Evolutionary conservation across 495 filamentous ascomycete species (phyloP).

Genomic region (Lepraria neglecta): DNA sequence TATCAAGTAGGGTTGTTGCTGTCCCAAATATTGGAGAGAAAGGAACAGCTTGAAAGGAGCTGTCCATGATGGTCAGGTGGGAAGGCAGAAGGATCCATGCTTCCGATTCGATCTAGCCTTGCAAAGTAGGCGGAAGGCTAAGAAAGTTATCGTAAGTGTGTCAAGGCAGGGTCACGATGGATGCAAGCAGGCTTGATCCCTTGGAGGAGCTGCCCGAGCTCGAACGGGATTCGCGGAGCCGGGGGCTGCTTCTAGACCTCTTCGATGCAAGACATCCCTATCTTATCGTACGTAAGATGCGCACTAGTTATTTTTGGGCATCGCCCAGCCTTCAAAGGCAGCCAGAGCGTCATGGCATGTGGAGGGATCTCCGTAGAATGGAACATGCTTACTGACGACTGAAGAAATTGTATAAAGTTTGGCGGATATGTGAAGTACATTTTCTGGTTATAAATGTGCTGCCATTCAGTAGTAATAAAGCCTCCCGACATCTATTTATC

Average conservation of each 20-base stretch:
- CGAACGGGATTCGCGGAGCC: constrained; percentile 1
- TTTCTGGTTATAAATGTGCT: too few species aligned
- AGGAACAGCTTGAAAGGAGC: background rate
- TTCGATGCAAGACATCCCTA: too few species aligned
- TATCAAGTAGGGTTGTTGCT: background rate
- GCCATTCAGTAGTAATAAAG: too few species aligned
- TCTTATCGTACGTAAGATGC: too few species aligned
- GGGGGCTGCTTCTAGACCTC: background rate
- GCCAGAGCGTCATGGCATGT: too few species aligned
- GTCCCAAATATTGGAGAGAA: background rate
- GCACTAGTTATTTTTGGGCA: constrained; percentile 22
- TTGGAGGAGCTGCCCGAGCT: constrained; percentile 1
- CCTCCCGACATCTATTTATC: too few species aligned
- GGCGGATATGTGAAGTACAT: too few species aligned
- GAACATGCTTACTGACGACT: too few species aligned
- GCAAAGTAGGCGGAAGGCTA: constrained; percentile 5
- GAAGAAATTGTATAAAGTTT: too few species aligned
- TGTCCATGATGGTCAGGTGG: background rate
- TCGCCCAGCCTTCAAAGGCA: too few species aligned
- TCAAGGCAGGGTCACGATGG: background rate
- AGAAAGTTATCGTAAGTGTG: constrained; percentile 1
- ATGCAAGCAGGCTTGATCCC: background rate
- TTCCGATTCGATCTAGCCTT: constrained; percentile 1
- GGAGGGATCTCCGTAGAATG: too few species aligned
- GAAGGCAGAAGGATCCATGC: constrained; percentile 1